Base-by-base conservation (phyloP, 192 early-diverging fungal genomes). In the Radiomyces spectabilis region DNA sequence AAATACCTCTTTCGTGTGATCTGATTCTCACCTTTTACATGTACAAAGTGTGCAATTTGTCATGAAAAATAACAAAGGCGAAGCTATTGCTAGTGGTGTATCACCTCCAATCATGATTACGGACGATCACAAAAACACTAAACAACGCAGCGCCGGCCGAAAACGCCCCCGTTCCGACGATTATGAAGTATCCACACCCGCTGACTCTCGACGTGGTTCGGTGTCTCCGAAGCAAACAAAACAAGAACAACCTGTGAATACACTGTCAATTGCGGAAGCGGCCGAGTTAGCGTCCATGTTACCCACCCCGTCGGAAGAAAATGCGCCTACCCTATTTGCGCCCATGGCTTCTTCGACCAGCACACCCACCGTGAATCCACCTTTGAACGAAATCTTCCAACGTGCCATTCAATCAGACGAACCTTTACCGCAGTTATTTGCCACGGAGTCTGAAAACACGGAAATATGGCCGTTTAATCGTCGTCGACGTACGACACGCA, bases 41-140 rank as follows among this genome's bases (percentile, higher is more conserved):
- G 2, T 45, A 31, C 18, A 39, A 46, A 72, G 79, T 59, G 76
- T 97, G 41, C 87, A 88, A 56, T 86, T 95, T 63, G 75, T 80
- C 25, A 77, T 93, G 51, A 72, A 76, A 18, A 88, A 97, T 63
- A 54, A 77, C 41, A 65, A 67, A 46, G 77, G 77, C 55, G 58
- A 65, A 12, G 65, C 87, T 31, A 66, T 95, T 26, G 92, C 93
- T 8, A 78, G 76, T 8, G 90, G 88, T 19, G 68, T 89, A 33
- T 92, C 92, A 18, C 85, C 92, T 4, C 90, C 94, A 7, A 95
- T 97, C 46, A 85, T 95, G 83, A 94, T 97, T 64, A 97, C 94
- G 4, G 94, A 97, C 57, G 94, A 97, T 71, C 94, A 97, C 79
- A 97, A 97, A 69, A 91, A 87, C 10, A 80, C 86, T 19, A 75